Base-by-base conservation (phyloP, 2,329 filamentous ascomycete genomes). In the Zymoseptoria tritici region DNA sequence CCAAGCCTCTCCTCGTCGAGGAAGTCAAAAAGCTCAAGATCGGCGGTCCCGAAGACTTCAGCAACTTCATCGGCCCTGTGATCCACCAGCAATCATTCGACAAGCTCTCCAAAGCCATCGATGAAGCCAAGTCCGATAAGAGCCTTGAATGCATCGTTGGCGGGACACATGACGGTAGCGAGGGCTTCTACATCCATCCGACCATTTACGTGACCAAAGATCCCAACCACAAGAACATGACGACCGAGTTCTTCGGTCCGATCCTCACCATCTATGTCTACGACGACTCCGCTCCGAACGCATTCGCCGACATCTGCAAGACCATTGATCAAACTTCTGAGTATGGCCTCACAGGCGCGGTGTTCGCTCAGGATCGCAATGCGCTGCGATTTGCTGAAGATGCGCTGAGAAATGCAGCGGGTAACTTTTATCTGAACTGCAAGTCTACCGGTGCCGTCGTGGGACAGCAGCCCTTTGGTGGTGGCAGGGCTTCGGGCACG, bases 341-440 rank as follows among this genome's bases (percentile, higher is more conserved):
- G 68, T 96, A 95, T 73, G 89, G 84, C 2, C 79, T 93, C 57
- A 93, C 89, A 0, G 89, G 89, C 9, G 82, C 88, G 60, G 79
- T 93, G 57, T 93, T 93, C 73, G 87, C 89, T 9, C 76, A 80
- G 58, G 88, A 91, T 74, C 79, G 89, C 49, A 75, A 80, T 53
- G 86, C 81, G 13, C 77, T 91, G 60, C 81, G 85, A 22, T 80
- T 80, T 58, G 89, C 88, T 0, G 88, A 91, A 74, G 83, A 91
- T 67, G 82, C 80, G 62, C 79, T 93, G 57, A 80, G 88, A 64
- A 85, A 91, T 71, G 79, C 86, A 0, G 89, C 89, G 0, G 89
- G 89, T 50, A 93, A 93, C 79, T 92, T 92, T 73, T 93, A 93
- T 77, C 81, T 93, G 76, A 93, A 92, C 78, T 89, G 86, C 79